Base-by-base conservation (phyloP, 2,329 filamentous ascomycete genomes). In the Curvularia verruculosa region DNA sequence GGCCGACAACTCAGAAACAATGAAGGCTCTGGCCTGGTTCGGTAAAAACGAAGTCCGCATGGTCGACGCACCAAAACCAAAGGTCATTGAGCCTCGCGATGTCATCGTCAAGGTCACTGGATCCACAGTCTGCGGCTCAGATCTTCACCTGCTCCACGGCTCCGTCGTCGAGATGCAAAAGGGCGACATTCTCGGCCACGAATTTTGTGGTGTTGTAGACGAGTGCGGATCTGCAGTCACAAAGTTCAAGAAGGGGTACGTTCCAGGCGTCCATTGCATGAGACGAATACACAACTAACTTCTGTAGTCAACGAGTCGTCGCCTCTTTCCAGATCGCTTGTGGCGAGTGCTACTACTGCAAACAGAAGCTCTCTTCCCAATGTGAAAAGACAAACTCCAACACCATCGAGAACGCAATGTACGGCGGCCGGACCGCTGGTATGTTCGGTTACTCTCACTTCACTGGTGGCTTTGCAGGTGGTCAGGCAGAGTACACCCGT, bases 291-390 rank as follows among this genome's bases (percentile, higher is more conserved):
- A 48, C 24, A 23, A 21, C 59, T 59, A 72, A 75, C 55, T 64
- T 1, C 3, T 5, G 9, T 52, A 75, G 73, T 13, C 79, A 83
- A 59, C 74, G 92, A 28, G 92, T 95, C 19, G 92, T 96, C 1
- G 91, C 89, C 0, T 90, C 87, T 9, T 96, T 96, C 80, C 91
- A 95, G 75, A 95, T 96, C 70, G 90, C 91, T 8, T 84, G 80
- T 61, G 82, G 79, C 49, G 72, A 79, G 18, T 96, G 92, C 79
- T 88, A 85, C 76, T 93, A 87, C 75, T 96, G 92, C 80, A 83
- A 88, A 63, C 84, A 90, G 77, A 91, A 92, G 75, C 81, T 91
- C 1, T 90, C 87, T 0, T 92, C 89, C 15, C 88, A 91, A 69
- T 96, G 92, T 74, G 90, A 92, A 69, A 85, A 82, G 75, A 96